phyloP scores from a whole-genome alignment of 2,329 filamentous ascomycete genomes.

The Zasmidium angulare region DNA sequence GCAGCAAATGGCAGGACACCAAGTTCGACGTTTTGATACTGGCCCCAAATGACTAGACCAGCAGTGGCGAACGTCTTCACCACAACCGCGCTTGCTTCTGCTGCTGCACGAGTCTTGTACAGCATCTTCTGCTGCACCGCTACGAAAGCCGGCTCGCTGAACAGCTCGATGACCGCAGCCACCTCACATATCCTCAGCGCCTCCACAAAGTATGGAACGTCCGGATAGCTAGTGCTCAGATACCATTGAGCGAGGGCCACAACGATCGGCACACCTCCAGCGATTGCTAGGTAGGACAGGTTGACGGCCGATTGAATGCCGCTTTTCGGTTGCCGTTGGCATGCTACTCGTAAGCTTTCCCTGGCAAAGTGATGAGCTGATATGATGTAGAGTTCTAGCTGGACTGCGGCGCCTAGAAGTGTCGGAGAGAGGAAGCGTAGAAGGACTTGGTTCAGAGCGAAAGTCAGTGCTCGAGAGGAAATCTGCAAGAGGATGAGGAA shows the following conservation, averaged over 20 bases:
- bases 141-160: slow-evolving; percentile 86
- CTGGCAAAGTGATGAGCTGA: slow-evolving; percentile 93
- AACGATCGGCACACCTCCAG: slow-evolving; percentile 62
- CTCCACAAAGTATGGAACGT: slow-evolving; percentile 63
- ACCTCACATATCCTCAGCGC: slow-evolving; percentile 56
- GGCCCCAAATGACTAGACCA: slow-evolving; percentile 64
- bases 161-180: slow-evolving; percentile 69
- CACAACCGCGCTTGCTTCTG: slow-evolving; percentile 81
- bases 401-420: slow-evolving; percentile 79
- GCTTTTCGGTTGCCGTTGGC: slow-evolving; percentile 66
- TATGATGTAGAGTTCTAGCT: slow-evolving; percentile 89
- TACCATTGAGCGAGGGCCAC: slow-evolving; percentile 66
- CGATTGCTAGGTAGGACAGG: slow-evolving; percentile 75
- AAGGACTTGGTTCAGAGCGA: slow-evolving; percentile 86
- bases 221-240: slow-evolving; percentile 51
- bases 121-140: slow-evolving; percentile 78
- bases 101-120: slow-evolving; percentile 75
- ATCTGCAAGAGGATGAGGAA: slow-evolving; percentile 88
- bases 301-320: slow-evolving; percentile 78
- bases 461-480: slow-evolving; percentile 82
- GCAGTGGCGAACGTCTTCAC: slow-evolving; percentile 75
- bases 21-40: slow-evolving; percentile 52
- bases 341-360: slow-evolving; percentile 85
- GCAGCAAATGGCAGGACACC: slow-evolving; percentile 87
- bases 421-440: slow-evolving; percentile 84